Evolutionary conservation across 176 grass and related monocot genomes (phyloP).

Genomic region (Sorghum bicolor): Sorghum_bicolor_NCBIv3 NC_012879.2:38824501-38825000

Average conservation of each 20-base stretch:
- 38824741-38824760: conserved; percentile 66
- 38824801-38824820: conserved; percentile 66
- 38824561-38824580: too few species aligned
- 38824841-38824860: conserved; percentile 62
- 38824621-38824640: conserved; percentile 51
- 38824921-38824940: conserved; percentile 73
- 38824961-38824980: conserved; percentile 71
- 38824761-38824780: too few species aligned
- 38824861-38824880: conserved; percentile 44
- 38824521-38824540: too few species aligned
- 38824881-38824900: too few species aligned
- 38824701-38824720: conserved; percentile 87
- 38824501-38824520: conserved; percentile 64
- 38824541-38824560: too few species aligned
- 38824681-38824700: conserved; percentile 64
- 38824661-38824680: conserved; percentile 77
- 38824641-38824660: conserved; percentile 51
- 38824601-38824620: conserved; percentile 69
- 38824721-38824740: conserved; percentile 60
- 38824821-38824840: conserved; percentile 58
- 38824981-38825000: conserved; percentile 80
- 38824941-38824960: conserved; percentile 54
- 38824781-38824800: too few species aligned
- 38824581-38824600: not conserved
- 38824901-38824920: conserved; percentile 65